phyloP scores from a whole-genome alignment of 768 basidiomycete species.

The Suillus paluster region DNA sequence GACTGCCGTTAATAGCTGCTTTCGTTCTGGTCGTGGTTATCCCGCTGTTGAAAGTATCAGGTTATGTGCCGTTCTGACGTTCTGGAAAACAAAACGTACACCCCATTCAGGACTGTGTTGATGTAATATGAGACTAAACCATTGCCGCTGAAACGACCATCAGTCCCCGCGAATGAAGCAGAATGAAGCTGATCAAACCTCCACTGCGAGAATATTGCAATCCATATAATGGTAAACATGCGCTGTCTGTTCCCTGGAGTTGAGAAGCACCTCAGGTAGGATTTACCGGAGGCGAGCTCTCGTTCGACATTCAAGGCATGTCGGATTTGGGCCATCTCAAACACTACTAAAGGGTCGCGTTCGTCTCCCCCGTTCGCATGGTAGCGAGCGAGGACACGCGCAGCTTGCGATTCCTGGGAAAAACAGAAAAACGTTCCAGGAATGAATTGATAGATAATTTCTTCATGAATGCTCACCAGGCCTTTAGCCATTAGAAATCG shows the following conservation, averaged over 20 bases:
- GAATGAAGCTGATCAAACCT: conserved; percentile 42
- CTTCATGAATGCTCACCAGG: conserved; percentile 39
- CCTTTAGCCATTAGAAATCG: conserved; percentile 69
- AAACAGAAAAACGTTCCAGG: neutral
- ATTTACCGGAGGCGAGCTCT: conserved; percentile 51
- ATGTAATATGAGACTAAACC: conserved; percentile 79
- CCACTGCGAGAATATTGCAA: conserved; percentile 80
- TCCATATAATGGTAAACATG: conserved; percentile 67
- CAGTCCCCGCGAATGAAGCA: neutral
- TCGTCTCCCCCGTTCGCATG: conserved; percentile 69
- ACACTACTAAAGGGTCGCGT: conserved; percentile 57
- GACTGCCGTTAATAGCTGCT: conserved; percentile 62
- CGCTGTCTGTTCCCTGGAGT: conserved; percentile 72
- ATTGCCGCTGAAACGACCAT: conserved; percentile 51
- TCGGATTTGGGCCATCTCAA: conserved; percentile 66
- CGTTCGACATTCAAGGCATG: conserved; percentile 69
- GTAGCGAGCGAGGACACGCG: conserved; percentile 63
- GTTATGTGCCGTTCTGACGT: neutral
- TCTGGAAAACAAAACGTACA: conserved; percentile 25
- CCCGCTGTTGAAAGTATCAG: conserved; percentile 33
- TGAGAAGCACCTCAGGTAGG: conserved; percentile 56
- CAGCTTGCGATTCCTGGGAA: conserved; percentile 59
- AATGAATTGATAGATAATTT: neutral
- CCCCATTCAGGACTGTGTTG: conserved; percentile 63
- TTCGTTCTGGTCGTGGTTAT: conserved; percentile 57